These are phyloP conservation scores for Spizellomyces sp. DNA, from an alignment of 192 early-diverging fungal species.

Conservation along the genomic window DNA sequence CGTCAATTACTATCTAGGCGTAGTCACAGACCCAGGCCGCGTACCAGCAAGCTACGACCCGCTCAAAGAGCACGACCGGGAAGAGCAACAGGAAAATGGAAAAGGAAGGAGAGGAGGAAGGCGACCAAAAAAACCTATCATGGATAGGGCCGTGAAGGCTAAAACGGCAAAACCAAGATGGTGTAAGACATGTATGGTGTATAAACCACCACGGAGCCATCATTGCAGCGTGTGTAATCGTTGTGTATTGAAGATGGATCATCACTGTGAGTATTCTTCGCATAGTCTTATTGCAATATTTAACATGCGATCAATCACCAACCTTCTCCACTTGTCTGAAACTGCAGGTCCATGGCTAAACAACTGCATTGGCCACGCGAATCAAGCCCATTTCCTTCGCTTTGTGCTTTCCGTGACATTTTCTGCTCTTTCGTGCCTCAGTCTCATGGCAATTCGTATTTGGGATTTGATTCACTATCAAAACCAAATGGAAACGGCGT, in stretches of 20 bases:
- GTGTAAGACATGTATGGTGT: conserved; percentile 50
- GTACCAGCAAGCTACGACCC: conserved; percentile 58
- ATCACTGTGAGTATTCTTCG: conserved; percentile 49
- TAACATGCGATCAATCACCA: neutral
- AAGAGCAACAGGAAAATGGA: neutral
- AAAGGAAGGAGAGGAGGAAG: neutral
- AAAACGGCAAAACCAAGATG: conserved; percentile 37
- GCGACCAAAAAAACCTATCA: neutral
- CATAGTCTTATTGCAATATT: neutral
- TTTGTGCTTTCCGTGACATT: conserved; percentile 73
- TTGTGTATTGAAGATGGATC: conserved; percentile 60
- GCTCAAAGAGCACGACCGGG: neutral
- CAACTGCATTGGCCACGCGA: conserved; percentile 80
- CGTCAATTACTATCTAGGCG: conserved; percentile 85
- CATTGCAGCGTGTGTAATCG: conserved; percentile 54
- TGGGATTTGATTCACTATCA: conserved; percentile 47
- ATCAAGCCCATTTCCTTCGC: conserved; percentile 77
- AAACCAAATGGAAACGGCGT: conserved; percentile 23
- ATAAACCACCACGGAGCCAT: conserved; percentile 54
- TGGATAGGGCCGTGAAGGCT: neutral
- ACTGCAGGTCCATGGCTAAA: conserved; percentile 77
- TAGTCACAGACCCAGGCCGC: conserved; percentile 75
- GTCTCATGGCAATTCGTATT: conserved; percentile 57
- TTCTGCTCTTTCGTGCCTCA: conserved; percentile 57
- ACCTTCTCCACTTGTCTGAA: neutral